Conservation (phyloP, 257 asterid species). For the Ligustrum vulgare region DNA sequence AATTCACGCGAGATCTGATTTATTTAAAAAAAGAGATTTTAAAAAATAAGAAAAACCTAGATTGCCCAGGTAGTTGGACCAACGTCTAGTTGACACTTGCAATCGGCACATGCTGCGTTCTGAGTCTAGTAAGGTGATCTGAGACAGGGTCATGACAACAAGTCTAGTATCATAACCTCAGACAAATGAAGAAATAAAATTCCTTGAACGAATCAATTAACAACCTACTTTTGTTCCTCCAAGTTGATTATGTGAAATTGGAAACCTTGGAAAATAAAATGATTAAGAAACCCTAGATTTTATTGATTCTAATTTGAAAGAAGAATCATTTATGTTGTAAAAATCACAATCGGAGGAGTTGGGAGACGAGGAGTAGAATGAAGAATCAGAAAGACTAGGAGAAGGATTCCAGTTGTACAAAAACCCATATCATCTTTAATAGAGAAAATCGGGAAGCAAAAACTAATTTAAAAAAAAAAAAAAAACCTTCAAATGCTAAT, state of each 20-base stretch:
- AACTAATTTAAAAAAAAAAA: slow-evolving; percentile 53
- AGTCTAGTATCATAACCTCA: slow-evolving; percentile 48
- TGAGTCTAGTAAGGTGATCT: no score
- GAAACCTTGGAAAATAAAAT: slow-evolving; percentile 51
- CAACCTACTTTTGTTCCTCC: slow-evolving; percentile 37
- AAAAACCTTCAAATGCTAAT: no score
- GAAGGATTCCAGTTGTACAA: slow-evolving; percentile 46
- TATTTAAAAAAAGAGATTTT: no score
- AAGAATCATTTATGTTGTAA: slow-evolving; percentile 34
- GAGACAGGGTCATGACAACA: slow-evolving; percentile 35
- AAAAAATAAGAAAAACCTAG: no score
- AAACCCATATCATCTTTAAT: slow-evolving; percentile 81
- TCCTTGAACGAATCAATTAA: slow-evolving; percentile 22
- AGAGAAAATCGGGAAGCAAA: slow-evolving; percentile 85
- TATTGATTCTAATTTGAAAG: slow-evolving; percentile 33
- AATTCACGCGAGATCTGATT: no score
- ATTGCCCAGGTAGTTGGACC: no score
- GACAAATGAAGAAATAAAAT: slow-evolving; percentile 60
- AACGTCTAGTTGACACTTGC: no score
- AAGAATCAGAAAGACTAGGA: neutral
- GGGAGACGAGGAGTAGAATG: slow-evolving; percentile 22
- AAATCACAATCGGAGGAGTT: slow-evolving; percentile 33
- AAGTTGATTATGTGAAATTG: slow-evolving; percentile 41
- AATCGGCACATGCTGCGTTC: no score
- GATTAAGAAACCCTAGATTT: slow-evolving; percentile 30